A percentile compares a stretch with the other conserved stretches of the same genome.
Conservation (phyloP, 345 rosid genomes). For the Ceriops decandra region DNA sequence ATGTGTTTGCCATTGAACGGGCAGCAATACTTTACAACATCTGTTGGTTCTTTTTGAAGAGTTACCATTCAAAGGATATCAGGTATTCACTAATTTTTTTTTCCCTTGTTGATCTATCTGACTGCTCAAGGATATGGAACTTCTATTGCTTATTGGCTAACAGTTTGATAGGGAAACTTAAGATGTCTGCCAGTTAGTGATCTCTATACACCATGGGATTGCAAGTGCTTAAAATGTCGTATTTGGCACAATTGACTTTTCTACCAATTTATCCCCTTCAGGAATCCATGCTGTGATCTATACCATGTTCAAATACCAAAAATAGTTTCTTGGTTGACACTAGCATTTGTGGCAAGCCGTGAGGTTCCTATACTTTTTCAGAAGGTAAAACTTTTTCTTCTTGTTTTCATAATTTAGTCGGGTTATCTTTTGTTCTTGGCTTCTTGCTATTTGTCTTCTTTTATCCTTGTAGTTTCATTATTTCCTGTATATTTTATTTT, state of each 20-base stretch:
- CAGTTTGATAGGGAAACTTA: no score
- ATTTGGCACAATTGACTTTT: background rate
- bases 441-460: background rate
- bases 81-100: constrained; percentile 40
- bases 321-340: constrained; percentile 58
- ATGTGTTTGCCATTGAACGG: constrained; percentile 66
- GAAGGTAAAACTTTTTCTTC: constrained; percentile 50
- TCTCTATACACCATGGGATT: no score
- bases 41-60: constrained; percentile 60
- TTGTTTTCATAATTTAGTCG: background rate
- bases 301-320: constrained; percentile 44
- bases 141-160: no score
- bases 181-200: no score
- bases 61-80: constrained; percentile 40
- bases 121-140: no score
- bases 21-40: constrained; percentile 57
- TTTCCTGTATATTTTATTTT: background rate
- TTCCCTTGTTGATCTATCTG: no score
- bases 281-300: constrained; percentile 62
- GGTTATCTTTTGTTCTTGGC: background rate
- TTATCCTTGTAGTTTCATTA: background rate
- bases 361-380: constrained; percentile 70
- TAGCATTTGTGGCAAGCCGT: constrained; percentile 75
- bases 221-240: no score
- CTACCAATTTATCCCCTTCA: constrained; percentile 32